phyloP scores from a whole-genome alignment of 306 rosid species.

The Fragaria iinumae region DNA sequence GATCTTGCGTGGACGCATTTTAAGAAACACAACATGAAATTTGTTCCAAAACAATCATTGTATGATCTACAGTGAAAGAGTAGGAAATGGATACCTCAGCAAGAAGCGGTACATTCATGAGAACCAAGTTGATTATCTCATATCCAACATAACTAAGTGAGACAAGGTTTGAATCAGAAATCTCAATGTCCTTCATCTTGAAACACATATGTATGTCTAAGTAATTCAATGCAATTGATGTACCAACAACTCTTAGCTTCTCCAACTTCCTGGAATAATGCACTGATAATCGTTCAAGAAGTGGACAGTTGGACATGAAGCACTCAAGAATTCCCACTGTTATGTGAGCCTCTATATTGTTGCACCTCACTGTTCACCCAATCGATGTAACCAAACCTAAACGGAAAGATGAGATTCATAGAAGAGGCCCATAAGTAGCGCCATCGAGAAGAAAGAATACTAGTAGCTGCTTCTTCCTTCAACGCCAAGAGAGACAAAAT shows the following conservation, averaged over 20 bases:
- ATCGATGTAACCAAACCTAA: neutral
- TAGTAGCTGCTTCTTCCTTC: neutral
- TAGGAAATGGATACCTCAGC: neutral
- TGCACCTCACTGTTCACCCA: neutral
- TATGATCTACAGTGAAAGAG: neutral
- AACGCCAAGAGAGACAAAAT: neutral
- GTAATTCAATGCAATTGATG: neutral
- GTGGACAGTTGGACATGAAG: neutral
- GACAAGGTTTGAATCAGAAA: conserved; percentile 2
- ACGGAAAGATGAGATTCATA: neutral
- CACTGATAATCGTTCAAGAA: neutral
- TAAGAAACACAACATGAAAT: neutral
- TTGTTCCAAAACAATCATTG: neutral
- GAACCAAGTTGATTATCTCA: neutral
- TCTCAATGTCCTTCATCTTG: neutral
- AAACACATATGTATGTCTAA: neutral
- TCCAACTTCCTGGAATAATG: too few relatives aligned
- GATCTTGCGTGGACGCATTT: neutral
- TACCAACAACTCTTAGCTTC: neutral
- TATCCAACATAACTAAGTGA: neutral
- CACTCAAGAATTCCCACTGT: neutral
- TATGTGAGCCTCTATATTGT: neutral
- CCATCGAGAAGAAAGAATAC: conserved; percentile 1
- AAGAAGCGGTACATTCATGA: neutral
- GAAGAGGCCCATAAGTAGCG: neutral